Conservation (phyloP, 352 stramenopile genomes). For the Globisporangium irregulare region DNA sequence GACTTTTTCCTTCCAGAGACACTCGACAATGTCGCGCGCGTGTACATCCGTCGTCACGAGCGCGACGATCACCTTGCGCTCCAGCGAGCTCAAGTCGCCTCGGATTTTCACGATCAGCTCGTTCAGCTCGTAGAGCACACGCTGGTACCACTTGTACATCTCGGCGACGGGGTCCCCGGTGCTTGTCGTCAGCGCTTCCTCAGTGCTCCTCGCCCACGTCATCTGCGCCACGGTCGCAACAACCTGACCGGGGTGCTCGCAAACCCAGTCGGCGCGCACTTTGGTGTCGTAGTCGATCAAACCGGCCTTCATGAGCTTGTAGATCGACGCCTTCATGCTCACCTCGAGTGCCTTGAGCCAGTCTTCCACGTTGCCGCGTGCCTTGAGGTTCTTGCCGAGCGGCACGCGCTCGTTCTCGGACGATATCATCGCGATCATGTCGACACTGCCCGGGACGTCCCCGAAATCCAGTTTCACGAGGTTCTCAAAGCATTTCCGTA, state of each 20-base stretch:
- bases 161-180: conserved; percentile 32
- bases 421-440: conserved; percentile 94
- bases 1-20: conserved; percentile 64
- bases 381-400: conserved; percentile 92
- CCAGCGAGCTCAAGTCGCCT: conserved; percentile 81
- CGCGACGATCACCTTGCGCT: conserved; percentile 92
- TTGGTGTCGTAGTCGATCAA: conserved; percentile 90
- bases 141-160: conserved; percentile 71
- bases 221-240: conserved; percentile 93
- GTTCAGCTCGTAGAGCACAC: conserved; percentile 82
- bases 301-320: conserved; percentile 91
- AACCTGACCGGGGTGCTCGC: conserved; percentile 90
- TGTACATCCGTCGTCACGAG: conserved; percentile 93
- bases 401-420: conserved; percentile 87
- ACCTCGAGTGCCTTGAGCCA: conserved; percentile 87
- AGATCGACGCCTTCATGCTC: conserved; percentile 91
- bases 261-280: conserved; percentile 80
- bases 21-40: conserved; percentile 86
- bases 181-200: conserved; percentile 62
- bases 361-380: conserved; percentile 84
- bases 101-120: conserved; percentile 92
- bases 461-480: conserved; percentile 81
- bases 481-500: conserved; percentile 95
- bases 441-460: conserved; percentile 74
- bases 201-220: conserved; percentile 89